Evolutionary conservation across 2,329 filamentous ascomycete genomes (phyloP), one percentile per base, ranked within the genome.

Genomic region (Cladorrhinum sp.): DNA sequence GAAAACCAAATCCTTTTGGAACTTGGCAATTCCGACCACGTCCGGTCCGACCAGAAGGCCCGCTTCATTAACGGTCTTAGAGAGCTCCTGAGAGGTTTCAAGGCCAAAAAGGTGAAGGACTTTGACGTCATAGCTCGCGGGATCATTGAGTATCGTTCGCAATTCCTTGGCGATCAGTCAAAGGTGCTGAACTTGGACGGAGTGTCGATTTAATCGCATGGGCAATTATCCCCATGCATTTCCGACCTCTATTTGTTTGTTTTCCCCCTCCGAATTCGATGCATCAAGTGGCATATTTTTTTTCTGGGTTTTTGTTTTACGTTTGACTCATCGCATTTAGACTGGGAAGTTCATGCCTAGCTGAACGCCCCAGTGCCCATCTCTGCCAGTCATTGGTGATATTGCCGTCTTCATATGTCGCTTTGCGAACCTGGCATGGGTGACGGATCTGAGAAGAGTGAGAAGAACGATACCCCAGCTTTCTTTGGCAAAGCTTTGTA

Each of bases 1-100:
- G 89, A 91, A 78, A 86, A 89, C 73, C 84, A 87, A 71, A 86
- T 92, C 65, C 84, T 92, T 65, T 80, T 90, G 60, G 86, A 90
- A 67, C 82, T 92, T 57, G 89, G 89, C 50, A 86, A 82, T 52
- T 81, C 85, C 50, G 85, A 87, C 64, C 85, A 85, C 65, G 86
- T 85, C 70, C 82, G 80, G 48, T 82, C 82, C 66, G 82, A 86
- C 61, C 81, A 87, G 64, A 83, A 83, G 71, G 77, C 80, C 60
- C 78, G 80, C 63, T 91, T 88, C 74, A 85, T 85, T 66, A 76
- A 78, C 30, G 87, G 87, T 23, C 80, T 91, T 52, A 81, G 81
- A 60, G 77, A 82, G 65, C 76, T 90, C 36, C 81, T 91, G 59
- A 80, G 81, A 62, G 79, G 83, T 49, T 80, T 88, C 67, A 83